Evolutionary conservation across 768 basidiomycete species (phyloP), one percentile per base, ranked within the genome.

Genomic region (Gymnopilus junonius): DNA sequence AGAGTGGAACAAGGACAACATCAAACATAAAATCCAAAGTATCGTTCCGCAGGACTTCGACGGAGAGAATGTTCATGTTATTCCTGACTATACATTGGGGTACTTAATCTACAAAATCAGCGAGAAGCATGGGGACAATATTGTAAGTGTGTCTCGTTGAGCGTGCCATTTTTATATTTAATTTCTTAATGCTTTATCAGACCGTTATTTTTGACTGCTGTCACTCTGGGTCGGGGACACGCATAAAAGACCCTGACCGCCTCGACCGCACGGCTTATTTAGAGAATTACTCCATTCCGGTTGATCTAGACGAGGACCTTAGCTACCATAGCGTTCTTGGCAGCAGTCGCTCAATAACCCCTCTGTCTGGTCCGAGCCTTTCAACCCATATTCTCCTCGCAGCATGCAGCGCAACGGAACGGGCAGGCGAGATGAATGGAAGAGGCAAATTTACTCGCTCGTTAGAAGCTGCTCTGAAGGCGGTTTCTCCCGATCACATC

Each of bases 161-260:
- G 5, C 2, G 3, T 37, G 21, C 17, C 50, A 27, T 6, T 4
- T n/a, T 4, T n/a, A 1, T n/a, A 4, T 15, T 17, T 20, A 31
- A 35, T 6, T 35, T 8, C 12, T n/a, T 21, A 32, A 21, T 4
- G 2, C 4, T 2, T n/a, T 10, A 21, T 46, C 21, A 66, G 65
- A 66, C 65, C 1, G 58, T 66, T 7, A 57, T 66, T 8, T 40
- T 66, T 2, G 65, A 66, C 11, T 63, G 61, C 45, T 66, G 65
- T 45, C 61, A 63, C 53, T 58, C 65, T 12, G 57, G 61, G 1
- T 66, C 65, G 3, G 64, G 64, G 3, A 65, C 64, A 8, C 62
- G 62, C 14, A n/a, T 42, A 20, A 39, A 55, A 2, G 54, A 40
- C 12, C 23, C 54, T n/a, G 37, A 55, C 10, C 37, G 29, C 23